Percentiles rank a stretch among this genome's conserved stretches.
These are phyloP conservation scores for Daldinia decipiens DNA, from an alignment of 495 filamentous ascomycete species.

Conservation along the genomic window DNA sequence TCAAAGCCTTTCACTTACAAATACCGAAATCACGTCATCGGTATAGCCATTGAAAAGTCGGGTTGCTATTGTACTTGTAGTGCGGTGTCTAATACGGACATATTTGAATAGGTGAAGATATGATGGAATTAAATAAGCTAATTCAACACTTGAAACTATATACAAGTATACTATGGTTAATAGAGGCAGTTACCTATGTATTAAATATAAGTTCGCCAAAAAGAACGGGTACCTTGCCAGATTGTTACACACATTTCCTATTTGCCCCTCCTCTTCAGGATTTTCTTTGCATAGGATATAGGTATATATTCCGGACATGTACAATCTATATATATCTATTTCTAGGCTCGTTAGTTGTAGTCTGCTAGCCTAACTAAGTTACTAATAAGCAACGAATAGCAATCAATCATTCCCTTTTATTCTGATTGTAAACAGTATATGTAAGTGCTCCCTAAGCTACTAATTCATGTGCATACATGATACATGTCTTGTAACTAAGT, in stretches of 20 bases:
- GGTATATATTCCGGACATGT: too few species aligned
- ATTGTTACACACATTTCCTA: not conserved
- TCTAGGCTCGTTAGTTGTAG: not conserved
- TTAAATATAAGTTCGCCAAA: slow-evolving; percentile 18
- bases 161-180: too few species aligned
- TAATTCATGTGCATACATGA: not conserved
- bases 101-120: too few species aligned
- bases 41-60: not conserved
- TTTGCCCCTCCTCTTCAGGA: slow-evolving; percentile 22
- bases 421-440: not conserved
- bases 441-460: not conserved
- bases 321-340: not conserved
- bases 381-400: too few species aligned
- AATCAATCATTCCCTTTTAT: too few species aligned
- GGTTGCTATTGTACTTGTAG: too few species aligned
- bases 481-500: not conserved
- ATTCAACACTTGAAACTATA: too few species aligned
- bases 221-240: slow-evolving; percentile 18
- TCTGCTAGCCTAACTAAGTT: too few species aligned
- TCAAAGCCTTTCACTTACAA: not conserved
- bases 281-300: slow-evolving; percentile 8
- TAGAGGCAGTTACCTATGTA: too few species aligned
- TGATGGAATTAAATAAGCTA: too few species aligned
- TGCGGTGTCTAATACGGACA: too few species aligned
- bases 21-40: not conserved